Conservation (phyloP, 441 rosid genomes). For the Syzygium syzygioides region DNA sequence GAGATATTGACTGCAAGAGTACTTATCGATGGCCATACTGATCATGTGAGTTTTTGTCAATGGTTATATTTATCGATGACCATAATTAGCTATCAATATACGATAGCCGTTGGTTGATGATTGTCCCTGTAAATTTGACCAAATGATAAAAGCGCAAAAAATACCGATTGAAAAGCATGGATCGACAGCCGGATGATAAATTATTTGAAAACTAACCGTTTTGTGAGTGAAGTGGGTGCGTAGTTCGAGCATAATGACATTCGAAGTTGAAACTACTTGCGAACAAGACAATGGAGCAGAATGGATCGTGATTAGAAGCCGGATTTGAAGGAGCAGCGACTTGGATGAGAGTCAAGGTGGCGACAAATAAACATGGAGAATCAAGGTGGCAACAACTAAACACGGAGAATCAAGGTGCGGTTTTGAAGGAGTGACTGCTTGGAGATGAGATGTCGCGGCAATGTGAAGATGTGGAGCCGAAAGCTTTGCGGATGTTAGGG, state of each 20-base stretch:
- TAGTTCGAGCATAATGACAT: background rate
- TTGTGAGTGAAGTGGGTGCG: background rate
- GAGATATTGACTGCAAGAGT: background rate
- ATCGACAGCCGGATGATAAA: background rate
- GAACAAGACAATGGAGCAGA: background rate
- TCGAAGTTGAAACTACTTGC: background rate
- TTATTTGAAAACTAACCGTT: background rate
- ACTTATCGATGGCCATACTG: background rate
- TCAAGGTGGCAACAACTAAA: too few species aligned
- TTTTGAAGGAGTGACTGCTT: background rate
- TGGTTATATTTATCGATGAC: background rate
- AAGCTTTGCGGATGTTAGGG: background rate
- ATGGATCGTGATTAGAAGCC: background rate
- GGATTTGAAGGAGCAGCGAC: background rate
- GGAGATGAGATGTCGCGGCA: background rate
- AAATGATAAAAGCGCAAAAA: background rate
- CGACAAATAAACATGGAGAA: background rate
- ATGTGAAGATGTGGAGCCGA: background rate
- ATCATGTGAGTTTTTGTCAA: too few species aligned
- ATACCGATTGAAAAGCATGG: background rate
- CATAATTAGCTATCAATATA: background rate
- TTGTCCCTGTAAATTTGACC: background rate
- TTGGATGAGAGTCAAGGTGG: background rate
- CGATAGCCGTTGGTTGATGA: rapidly evolving
- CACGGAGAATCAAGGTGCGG: background rate